These are phyloP conservation scores for Hygrophila difformis DNA, from an alignment of 257 asterid species.

Conservation along the genomic window DNA sequence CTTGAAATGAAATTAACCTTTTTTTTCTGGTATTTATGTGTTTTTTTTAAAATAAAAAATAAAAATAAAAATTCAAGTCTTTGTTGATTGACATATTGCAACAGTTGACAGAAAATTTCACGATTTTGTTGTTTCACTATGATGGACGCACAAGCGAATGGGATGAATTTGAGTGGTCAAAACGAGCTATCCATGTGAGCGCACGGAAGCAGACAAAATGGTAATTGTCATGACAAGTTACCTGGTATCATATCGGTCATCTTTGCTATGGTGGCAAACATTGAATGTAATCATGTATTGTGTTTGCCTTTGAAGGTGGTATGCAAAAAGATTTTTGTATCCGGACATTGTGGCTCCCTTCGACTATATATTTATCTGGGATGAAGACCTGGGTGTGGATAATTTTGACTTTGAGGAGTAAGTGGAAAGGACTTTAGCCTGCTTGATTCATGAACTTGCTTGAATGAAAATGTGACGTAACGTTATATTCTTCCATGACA, in stretches of 20 bases:
- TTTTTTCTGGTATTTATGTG: slow-evolving; percentile 7
- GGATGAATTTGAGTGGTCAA: slow-evolving; percentile 94
- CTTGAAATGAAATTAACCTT: slow-evolving; percentile 10
- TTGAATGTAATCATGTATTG: not conserved
- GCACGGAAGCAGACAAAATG: slow-evolving; percentile 77
- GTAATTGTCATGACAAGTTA: slow-evolving; percentile 24
- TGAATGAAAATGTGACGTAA: slow-evolving; percentile 10
- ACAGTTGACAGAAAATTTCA: slow-evolving; percentile 87
- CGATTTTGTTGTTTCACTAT: slow-evolving; percentile 76
- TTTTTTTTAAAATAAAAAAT: slow-evolving; percentile 7
- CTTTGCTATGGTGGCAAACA: slow-evolving; percentile 1
- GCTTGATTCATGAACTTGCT: not conserved
- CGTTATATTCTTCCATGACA: slow-evolving; percentile 13
- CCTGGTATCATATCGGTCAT: not conserved
- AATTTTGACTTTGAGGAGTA: slow-evolving; percentile 76
- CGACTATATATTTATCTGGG: slow-evolving; percentile 87
- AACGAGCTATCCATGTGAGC: slow-evolving; percentile 75
- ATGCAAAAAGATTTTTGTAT: slow-evolving; percentile 86
- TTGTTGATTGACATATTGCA: slow-evolving; percentile 20
- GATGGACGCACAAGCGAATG: slow-evolving; percentile 87
- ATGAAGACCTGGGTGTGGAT: slow-evolving; percentile 84
- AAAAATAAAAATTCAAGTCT: no score
- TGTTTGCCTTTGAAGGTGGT: slow-evolving; percentile 59
- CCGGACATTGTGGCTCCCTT: slow-evolving; percentile 81
- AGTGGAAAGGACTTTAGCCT: slow-evolving; percentile 21